phyloP scores from a whole-genome alignment of 1,284 basidiomycete genomes.

The Ganoderma resinaceum region DNA sequence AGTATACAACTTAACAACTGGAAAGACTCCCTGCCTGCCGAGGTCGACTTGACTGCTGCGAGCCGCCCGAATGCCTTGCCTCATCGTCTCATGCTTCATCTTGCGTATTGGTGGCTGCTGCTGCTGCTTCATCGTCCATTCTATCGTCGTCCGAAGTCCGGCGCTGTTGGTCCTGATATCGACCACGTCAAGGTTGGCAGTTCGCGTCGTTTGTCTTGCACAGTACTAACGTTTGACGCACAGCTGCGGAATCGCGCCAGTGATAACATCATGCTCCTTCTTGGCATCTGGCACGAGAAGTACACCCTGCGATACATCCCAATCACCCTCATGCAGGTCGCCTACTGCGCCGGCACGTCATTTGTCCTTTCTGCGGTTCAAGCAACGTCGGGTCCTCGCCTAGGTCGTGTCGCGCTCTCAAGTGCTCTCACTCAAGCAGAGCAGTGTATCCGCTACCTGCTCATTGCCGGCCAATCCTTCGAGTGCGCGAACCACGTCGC shows the following conservation, averaged over 20 bases:
- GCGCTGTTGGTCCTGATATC: conserved; percentile 50
- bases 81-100: conserved; percentile 68
- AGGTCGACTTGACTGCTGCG: conserved; percentile 60
- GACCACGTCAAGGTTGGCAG: conserved; percentile 57
- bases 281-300: conserved; percentile 60
- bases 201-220: neutral
- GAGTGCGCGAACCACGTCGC: conserved; percentile 56
- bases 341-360: conserved; percentile 72
- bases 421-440: conserved; percentile 51
- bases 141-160: conserved; percentile 56
- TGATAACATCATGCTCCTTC: conserved; percentile 66
- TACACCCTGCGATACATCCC: conserved; percentile 69
- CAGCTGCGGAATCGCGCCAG: conserved; percentile 73
- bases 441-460: conserved; percentile 55
- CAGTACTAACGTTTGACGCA: neutral
- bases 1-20: conserved; percentile 68
- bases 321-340: conserved; percentile 67
- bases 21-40: conserved; percentile 60
- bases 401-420: conserved; percentile 41
- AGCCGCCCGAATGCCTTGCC: conserved; percentile 59
- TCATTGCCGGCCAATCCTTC: conserved; percentile 58
- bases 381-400: conserved; percentile 50
- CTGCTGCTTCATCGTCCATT: conserved; percentile 73
- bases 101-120: conserved; percentile 68
- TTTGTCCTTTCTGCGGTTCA: conserved; percentile 65